Evolutionary conservation across 1,284 basidiomycete genomes (phyloP).

Genomic region (Laetiporus sulphureus): DNA sequence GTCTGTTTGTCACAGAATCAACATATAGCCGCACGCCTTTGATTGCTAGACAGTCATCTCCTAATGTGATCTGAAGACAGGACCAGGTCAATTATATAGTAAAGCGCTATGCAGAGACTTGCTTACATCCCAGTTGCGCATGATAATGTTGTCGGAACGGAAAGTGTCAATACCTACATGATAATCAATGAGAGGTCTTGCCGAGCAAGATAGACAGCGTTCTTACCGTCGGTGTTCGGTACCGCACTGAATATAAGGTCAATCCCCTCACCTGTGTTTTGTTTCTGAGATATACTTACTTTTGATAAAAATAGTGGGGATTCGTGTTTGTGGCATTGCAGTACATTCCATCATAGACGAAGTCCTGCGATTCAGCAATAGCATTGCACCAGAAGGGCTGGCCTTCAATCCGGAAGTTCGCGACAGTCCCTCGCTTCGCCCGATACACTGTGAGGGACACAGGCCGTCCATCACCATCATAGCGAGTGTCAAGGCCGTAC

Average conservation of each 20-base stretch:
- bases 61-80: conserved; percentile 38
- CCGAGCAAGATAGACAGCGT: no score
- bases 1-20: background rate
- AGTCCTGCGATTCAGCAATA: conserved; percentile 43
- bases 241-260: conserved; percentile 29
- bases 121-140: conserved; percentile 45
- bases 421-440: conserved; percentile 39
- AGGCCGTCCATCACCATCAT: conserved; percentile 55
- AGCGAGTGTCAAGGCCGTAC: conserved; percentile 25
- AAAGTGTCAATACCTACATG: conserved; percentile 55
- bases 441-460: conserved; percentile 52
- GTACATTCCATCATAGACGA: conserved; percentile 55
- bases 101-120: no score
- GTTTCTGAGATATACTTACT: conserved; percentile 29
- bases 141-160: conserved; percentile 42
- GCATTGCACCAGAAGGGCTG: conserved; percentile 66
- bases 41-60: conserved; percentile 61
- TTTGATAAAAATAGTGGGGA: conserved; percentile 37
- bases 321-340: conserved; percentile 61
- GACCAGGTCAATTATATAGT: background rate
- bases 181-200: no score
- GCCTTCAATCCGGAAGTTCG: conserved; percentile 48
- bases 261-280: conserved; percentile 2
- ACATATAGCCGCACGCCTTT: conserved; percentile 38
- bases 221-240: conserved; percentile 55